A percentile compares a stretch with the other conserved stretches of the same genome.
Conservation (phyloP, 2,329 filamentous ascomycete genomes). For the Fusarium sarcochroum region DNA sequence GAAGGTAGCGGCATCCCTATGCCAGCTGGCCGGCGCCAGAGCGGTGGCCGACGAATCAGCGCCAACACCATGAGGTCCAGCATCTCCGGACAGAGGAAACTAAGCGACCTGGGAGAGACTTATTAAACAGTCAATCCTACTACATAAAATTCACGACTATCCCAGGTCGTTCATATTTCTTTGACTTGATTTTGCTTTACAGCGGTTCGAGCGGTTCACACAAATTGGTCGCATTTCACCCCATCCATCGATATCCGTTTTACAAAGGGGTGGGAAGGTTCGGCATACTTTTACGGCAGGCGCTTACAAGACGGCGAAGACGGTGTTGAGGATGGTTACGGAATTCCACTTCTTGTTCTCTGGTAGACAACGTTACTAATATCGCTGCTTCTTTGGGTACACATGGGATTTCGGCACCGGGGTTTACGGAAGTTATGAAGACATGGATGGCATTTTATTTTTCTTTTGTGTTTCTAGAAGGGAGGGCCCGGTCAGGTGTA, state of each 20-base stretch:
- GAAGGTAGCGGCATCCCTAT: constrained; percentile 65
- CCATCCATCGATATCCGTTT: constrained; percentile 42
- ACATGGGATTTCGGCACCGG: constrained; percentile 45
- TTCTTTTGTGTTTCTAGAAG: constrained; percentile 31
- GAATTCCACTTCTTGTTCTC: constrained; percentile 47
- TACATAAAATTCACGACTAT: constrained; percentile 14
- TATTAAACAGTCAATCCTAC: constrained; percentile 56
- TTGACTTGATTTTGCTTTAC: constrained; percentile 41
- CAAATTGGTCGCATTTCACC: constrained; percentile 42
- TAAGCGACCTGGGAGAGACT: constrained; percentile 68
- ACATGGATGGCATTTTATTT: constrained; percentile 50
- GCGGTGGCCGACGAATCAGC: constrained; percentile 60
- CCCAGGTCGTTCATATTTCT: constrained; percentile 35
- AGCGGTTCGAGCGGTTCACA: constrained; percentile 42
- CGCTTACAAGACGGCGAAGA: constrained; percentile 45
- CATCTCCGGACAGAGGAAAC: constrained; percentile 55
- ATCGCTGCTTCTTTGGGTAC: constrained; percentile 46
- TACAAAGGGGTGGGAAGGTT: constrained; percentile 41
- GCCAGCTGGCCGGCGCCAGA: constrained; percentile 61
- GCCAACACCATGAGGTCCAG: constrained; percentile 53
- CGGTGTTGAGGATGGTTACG: constrained; percentile 52
- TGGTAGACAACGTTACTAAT: constrained; percentile 45
- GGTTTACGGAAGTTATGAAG: constrained; percentile 51
- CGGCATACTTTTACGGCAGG: constrained; percentile 49
- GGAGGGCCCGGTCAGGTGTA: constrained; percentile 24